Conservation (phyloP, 345 rosid species). For the Brassica rapa region DNA sequence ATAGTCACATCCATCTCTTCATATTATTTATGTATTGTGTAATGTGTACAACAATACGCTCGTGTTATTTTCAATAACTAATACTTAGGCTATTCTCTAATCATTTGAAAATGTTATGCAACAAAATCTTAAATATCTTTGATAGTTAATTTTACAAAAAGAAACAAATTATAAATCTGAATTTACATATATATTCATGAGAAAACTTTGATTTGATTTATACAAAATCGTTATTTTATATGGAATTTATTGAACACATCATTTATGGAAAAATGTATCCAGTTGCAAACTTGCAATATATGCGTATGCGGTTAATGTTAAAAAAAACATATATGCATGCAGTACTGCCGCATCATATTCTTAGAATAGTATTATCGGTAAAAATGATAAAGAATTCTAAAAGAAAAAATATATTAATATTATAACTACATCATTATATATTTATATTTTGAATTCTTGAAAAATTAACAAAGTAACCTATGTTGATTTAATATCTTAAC, state of each 20-base stretch:
- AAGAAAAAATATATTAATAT: no score
- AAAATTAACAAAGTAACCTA: no score
- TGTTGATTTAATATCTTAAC: no score
- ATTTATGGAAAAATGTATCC: not conserved
- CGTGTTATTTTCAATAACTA: not conserved
- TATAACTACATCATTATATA: no score
- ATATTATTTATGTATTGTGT: constrained; percentile 13
- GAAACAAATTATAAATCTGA: not conserved
- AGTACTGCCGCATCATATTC: no score
- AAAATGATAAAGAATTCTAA: no score
- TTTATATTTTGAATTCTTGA: no score
- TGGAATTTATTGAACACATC: not conserved
- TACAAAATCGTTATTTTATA: not conserved
- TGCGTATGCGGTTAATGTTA: no score
- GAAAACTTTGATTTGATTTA: not conserved
- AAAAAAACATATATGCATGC: no score
- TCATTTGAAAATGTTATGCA: not conserved
- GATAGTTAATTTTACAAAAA: not conserved
- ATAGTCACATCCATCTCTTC: constrained; percentile 43
- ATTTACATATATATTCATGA: not conserved
- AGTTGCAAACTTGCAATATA: no score
- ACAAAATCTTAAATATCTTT: not conserved
- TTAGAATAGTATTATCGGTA: no score
- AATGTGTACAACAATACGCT: not conserved
- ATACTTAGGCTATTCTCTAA: not conserved